Evolutionary conservation across 345 rosid species (phyloP).

Genomic region (Cardamine occulta): DNA sequence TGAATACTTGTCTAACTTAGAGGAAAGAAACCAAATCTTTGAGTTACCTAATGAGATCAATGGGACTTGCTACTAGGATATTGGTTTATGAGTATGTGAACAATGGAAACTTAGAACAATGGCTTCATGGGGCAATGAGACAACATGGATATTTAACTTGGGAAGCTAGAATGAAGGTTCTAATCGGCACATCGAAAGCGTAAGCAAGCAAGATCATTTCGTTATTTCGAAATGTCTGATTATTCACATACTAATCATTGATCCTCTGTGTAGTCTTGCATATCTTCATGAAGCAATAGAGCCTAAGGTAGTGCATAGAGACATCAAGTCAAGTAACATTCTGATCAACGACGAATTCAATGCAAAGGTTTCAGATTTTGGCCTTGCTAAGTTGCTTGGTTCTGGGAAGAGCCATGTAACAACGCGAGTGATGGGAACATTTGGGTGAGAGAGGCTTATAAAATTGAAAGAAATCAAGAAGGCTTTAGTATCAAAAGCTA

Average conservation of each 20-base stretch:
- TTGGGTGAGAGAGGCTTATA: slow-evolving; percentile 61
- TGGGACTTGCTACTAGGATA: slow-evolving; percentile 49
- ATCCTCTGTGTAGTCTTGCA: slow-evolving; percentile 66
- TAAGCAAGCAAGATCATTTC: slow-evolving; percentile 45
- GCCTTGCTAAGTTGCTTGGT: slow-evolving; percentile 94
- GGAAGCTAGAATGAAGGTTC: slow-evolving; percentile 88
- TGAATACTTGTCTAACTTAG: slow-evolving; percentile 20
- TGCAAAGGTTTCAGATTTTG: slow-evolving; percentile 95
- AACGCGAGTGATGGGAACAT: slow-evolving; percentile 99
- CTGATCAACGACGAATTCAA: slow-evolving; percentile 84
- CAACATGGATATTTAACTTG: slow-evolving; percentile 78
- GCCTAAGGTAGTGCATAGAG: slow-evolving; percentile 97
- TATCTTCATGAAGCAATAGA: slow-evolving; percentile 98
- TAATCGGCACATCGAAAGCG: slow-evolving; percentile 90
- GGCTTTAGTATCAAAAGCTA: background rate
- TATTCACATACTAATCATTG: background rate
- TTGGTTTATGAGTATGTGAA: slow-evolving; percentile 90
- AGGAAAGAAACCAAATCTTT: slow-evolving; percentile 47
- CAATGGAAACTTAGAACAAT: slow-evolving; percentile 90
- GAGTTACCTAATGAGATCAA: slow-evolving; percentile 38
- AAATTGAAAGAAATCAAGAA: background rate
- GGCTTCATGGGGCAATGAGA: slow-evolving; percentile 84
- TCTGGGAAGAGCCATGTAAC: slow-evolving; percentile 95
- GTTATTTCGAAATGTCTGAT: background rate
- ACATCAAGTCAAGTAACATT: slow-evolving; percentile 94